A percentile compares a stretch with the other conserved stretches of the same genome.
Conservation (phyloP, 805 yeast genomes). For the Nakazawaea sp. region DNA sequence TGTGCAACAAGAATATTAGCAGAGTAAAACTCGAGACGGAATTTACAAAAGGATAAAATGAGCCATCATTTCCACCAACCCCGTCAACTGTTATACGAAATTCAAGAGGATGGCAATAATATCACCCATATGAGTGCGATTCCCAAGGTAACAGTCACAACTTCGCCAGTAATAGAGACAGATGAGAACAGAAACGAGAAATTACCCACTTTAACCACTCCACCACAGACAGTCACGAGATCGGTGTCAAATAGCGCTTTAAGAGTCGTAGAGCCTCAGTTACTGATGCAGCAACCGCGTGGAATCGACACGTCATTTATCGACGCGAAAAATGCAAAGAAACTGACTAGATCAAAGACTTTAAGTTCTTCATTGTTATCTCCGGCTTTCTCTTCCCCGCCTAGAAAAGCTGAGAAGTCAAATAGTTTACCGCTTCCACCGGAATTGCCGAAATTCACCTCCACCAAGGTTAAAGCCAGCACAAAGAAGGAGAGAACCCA, state of each 20-base stretch:
- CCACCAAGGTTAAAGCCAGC: constrained; percentile 14
- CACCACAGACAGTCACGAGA: constrained; percentile 25
- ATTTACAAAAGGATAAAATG: too few species aligned
- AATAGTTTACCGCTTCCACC: constrained; percentile 10
- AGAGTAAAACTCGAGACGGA: too few species aligned
- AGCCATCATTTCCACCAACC: background rate
- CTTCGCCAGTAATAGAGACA: constrained; percentile 2
- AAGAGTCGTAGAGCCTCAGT: background rate
- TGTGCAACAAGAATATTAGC: too few species aligned
- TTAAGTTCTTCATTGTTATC: constrained; percentile 18
- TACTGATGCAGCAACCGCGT: too few species aligned
- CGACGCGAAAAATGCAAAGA: background rate
- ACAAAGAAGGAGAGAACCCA: constrained; percentile 9
- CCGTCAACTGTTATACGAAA: constrained; percentile 8
- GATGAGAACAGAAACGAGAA: background rate
- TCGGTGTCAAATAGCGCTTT: constrained; percentile 13
- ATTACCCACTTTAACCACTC: constrained; percentile 23
- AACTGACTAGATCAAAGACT: constrained; percentile 2
- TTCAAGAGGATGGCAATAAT: constrained; percentile 2
- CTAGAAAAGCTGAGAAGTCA: constrained; percentile 3
- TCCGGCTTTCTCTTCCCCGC: constrained; percentile 42
- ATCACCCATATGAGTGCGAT: background rate
- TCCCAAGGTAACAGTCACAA: constrained; percentile 7
- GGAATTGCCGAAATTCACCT: constrained; percentile 11
- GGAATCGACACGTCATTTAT: background rate